phyloP scores from a whole-genome alignment of 306 rosid species.

The Quercus agrifolia region DNA sequence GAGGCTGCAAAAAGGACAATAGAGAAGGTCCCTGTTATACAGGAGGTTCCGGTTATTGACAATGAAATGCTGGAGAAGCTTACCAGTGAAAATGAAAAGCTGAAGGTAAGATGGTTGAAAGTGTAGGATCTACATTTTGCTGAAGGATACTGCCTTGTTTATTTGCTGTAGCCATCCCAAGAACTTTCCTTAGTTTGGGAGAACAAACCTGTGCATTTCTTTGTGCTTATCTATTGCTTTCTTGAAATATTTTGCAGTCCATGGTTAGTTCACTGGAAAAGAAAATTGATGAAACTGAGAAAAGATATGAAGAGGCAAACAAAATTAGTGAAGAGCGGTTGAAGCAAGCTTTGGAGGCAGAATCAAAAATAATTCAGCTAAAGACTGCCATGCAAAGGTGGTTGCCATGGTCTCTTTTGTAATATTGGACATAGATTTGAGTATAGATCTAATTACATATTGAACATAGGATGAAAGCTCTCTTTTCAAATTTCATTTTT shows the following conservation, averaged over 20 bases:
- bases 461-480: background rate
- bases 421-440: conserved; percentile 11
- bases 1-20: conserved; percentile 67
- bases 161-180: conserved; percentile 1
- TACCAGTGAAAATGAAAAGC: conserved; percentile 84
- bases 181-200: background rate
- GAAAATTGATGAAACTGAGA: conserved; percentile 94
- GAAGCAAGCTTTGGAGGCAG: conserved; percentile 96
- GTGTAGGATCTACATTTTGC: conserved; percentile 7
- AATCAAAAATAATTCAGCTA: conserved; percentile 80
- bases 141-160: background rate
- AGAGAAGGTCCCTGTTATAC: conserved; percentile 65
- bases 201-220: conserved; percentile 13
- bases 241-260: conserved; percentile 50
- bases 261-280: conserved; percentile 83
- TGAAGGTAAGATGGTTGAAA: conserved; percentile 64
- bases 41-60: conserved; percentile 96
- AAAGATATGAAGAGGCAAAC: conserved; percentile 79
- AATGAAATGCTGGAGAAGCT: conserved; percentile 72
- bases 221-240: conserved; percentile 31
- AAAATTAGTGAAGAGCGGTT: conserved; percentile 88
- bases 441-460: conserved; percentile 2
- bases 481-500: background rate
- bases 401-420: conserved; percentile 22
- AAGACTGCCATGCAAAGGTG: conserved; percentile 97